Evolutionary conservation across 2,329 filamentous ascomycete species (phyloP), one percentile per base, ranked within the genome.

Genomic region (Fusarium bactridioides): DNA sequence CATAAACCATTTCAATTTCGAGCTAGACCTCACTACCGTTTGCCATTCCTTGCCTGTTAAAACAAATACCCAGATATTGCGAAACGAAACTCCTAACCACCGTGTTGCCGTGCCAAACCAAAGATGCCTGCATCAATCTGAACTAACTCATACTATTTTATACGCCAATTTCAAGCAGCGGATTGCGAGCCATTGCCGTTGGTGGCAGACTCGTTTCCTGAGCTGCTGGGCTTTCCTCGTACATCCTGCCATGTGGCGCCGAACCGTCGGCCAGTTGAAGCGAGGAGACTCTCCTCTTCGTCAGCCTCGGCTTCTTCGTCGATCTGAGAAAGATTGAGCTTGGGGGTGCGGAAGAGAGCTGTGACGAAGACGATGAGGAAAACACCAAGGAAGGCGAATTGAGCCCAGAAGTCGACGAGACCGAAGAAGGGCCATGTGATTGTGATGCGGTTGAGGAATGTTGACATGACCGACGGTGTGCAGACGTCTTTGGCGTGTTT

Each of bases 361-460:
- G 93, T 92, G 27, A 94, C 66, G 75, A 97, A 93, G 18, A 97
- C 91, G 61, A 97, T 83, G 15, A 97, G 81, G 81, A 97, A 98
- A 25, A 98, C 86, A 38, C 83, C 92, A 47, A 99, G 83, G 83
- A 99, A 98, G 18, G 88, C 93, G 79, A 98, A 98, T 78, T 99
- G 96, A 0, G 94, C 93, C 94, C 95, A 99, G 82, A 98, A 99
- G 74, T 94, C 89, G n/a, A 98, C 84, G 16, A 92, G 90, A 16
- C 96, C 96, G 78, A 99, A 97, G 79, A 98, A 94, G 10, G 96
- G 95, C 87, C 96, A 99, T 79, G 97, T 97, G 78, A 97, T 89
- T 27, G 93, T 95, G 68, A 98, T 90, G 48, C 95, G 91, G 82
- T 98, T 98, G 73, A 99, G 86, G 82, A 99, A 97, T 0, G 94